Base-by-base conservation (phyloP, 2,329 filamentous ascomycete species). In the Alternaria solani region DNA sequence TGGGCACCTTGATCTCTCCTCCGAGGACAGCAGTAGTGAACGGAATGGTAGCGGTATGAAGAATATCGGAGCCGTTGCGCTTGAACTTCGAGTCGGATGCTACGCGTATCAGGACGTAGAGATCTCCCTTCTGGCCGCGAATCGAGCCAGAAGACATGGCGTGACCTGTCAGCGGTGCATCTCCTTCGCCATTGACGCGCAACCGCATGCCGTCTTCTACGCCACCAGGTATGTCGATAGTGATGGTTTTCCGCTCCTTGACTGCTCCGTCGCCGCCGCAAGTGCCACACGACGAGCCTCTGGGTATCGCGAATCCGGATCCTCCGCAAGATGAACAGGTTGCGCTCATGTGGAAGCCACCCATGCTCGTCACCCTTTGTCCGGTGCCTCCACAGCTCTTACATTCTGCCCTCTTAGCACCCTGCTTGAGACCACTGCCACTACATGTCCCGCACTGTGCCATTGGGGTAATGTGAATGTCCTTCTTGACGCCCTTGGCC, bases 161-260 rank as follows among this genome's bases (percentile, higher is more conserved):
- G 25, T 88, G 86, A 44, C 93, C 92, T 25, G 92, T 94, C 8
- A 89, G 84, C 23, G 95, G 91, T 16, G 92, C 90, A 74, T 99
- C 94, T 66, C 95, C 95, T 74, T 96, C 93, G 26, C 91, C 91
- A 59, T 89, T 88, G 28, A 99, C 87, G 53, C 92, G 87, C 71
- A 99, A 82, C 58, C 93, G 88, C 94, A 98, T 98, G 56, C 94
- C 94, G 77, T 99, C 94, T 77, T 98, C 95, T 32, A 99, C 93
- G 65, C 95, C 95, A 23, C 91, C 93, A 1, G 95, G 95, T 46
- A 99, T 97, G 70, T 98, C 94, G 43, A 99, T 87, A 28, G 87
- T 91, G 51, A 99, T 89, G 0, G 91, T 92, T 81, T 92, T 93
- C 63, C 89, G 86, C 73, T 97, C 92, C 69, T 93, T 86, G 36